Base-by-base conservation (phyloP, 2,329 filamentous ascomycete species). In the Immersiporthe knoxdaviesiana region DNA sequence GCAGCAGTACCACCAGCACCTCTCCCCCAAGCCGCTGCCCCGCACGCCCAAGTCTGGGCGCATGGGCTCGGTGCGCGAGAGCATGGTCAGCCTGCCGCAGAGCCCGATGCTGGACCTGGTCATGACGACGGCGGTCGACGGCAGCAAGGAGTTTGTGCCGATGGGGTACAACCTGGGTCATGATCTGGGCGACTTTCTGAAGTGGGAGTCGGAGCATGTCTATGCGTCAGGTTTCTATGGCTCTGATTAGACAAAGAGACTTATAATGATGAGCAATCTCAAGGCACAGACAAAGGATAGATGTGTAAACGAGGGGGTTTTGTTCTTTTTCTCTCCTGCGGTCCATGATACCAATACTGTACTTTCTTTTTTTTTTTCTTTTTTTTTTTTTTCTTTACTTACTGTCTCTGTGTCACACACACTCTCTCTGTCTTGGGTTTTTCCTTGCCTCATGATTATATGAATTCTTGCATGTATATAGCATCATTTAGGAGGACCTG, bases 121-220 rank as follows among this genome's bases (percentile, higher is more conserved):
- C 52, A 78, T 80, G 63, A 79, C 74, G 69, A 77, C 78, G 35
- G 78, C 77, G 47, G 79, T 79, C 32, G 78, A 80, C 56, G 80
- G 78, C n/a, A 77, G 80, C 66, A 75, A 78, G 72, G 76, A 77
- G 56, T 74, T 72, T 39, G 82, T 86, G 66, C 84, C 86, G 0
- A 89, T 90, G 87, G 86, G 86, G 0, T 89, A 84, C 74, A 90
- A 90, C 72, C 79, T 90, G 2, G 82, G 83, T 14, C 85, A 88
- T 71, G 87, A 89, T 74, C 74, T 89, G 52, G 85, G 84, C 1
- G 87, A 89, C 70, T 89, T 87, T 72, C 74, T 90, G 62, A 81
- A 79, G 67, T 89, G 87, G 86, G 86, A 88, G 75, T 78, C 84
- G 4, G 82, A 87, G 72, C 79, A 87, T 67, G 82, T 83, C 1